phyloP scores from a whole-genome alignment of 1,284 basidiomycete species.

The Singerocomus inundabilis region DNA sequence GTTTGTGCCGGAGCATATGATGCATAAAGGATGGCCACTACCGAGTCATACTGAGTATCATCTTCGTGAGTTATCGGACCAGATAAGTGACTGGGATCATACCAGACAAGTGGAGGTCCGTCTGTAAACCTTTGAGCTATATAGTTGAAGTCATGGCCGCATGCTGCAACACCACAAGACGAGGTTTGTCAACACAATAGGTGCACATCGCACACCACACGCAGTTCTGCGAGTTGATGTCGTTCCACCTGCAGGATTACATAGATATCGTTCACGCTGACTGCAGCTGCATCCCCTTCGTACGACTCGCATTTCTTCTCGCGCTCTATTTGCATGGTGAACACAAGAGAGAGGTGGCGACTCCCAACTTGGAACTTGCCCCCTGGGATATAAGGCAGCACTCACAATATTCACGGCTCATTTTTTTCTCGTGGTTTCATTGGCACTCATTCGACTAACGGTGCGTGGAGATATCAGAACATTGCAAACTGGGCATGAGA shows the following conservation, averaged over 20 bases:
- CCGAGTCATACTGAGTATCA: conserved; percentile 57
- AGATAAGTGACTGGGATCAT: conserved; percentile 7
- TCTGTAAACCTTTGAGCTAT: conserved; percentile 56
- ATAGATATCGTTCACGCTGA: not conserved
- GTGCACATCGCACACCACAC: not conserved
- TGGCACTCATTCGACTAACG: not conserved
- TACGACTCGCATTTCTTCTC: conserved; percentile 19
- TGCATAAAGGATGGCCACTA: too few species aligned
- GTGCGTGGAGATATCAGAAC: conserved; percentile 1
- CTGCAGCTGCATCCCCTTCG: not conserved
- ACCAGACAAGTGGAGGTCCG: conserved; percentile 55
- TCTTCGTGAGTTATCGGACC: not conserved
- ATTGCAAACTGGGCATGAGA: too few species aligned
- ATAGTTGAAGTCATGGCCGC: conserved; percentile 59
- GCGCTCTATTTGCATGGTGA: conserved; percentile 14
- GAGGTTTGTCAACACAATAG: not conserved
- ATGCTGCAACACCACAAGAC: conserved; percentile 38
- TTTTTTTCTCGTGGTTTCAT: conserved; percentile 4
- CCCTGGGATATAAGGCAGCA: conserved; percentile 7
- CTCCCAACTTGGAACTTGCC: not conserved
- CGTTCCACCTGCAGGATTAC: conserved; percentile 6
- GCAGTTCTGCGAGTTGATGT: conserved; percentile 33
- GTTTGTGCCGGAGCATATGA: too few species aligned
- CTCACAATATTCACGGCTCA: not conserved
- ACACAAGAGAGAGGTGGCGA: not conserved